Base-by-base conservation (phyloP, 148 eudicot genomes). In the Nepenthes mirabilis region DNA sequence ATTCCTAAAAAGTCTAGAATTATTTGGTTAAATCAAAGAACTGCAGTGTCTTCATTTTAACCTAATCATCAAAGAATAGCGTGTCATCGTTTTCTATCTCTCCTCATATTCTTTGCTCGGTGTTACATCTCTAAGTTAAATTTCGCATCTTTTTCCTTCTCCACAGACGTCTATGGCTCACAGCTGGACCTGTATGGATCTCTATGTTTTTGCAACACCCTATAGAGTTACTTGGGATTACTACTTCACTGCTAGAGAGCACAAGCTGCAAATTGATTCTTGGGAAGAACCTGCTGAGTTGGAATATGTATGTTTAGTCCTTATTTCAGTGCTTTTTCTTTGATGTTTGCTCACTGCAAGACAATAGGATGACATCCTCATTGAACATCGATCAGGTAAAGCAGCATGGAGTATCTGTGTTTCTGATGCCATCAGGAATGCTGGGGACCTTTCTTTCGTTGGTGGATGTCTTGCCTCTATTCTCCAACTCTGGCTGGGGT, bases 351-450 rank as follows among this genome's bases (percentile, higher is more conserved):
- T 35, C 52, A 62, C 6, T 34, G 47, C 9, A 37, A 35, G 12
- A 45, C 14, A 43, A 23, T 53, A 47, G 56, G 11, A 58, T 74
- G 61, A 66, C 62, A 32, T 49, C 35, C 9, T 61, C 59, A 65
- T 37, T 65, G 59, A 60, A 9, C 36, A 23, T 58, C 70, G 72
- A 71, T 67, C 96, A 91, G 96, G 95, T 93, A 61, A 93, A 88
- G 77, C 91, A 88, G 69, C 96, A 93, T 61, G 98, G 98, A 36
- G 72, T 93, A 68, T 93, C 98, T 34, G 91, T 93, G 45, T 93
- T 93, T 71, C 85, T 93, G 23, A 93, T 93, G 98, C 98, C 98
- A 57, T 88, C 96, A 0, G 98, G 98, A 79, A 93, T 93, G 98
- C 74, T 93, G 65, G 96, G 98, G 65, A 93, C 98, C n/a, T 81